Evolutionary conservation across 2,329 filamentous ascomycete genomes (phyloP).

Genomic region (Exophiala oligosperma): DNA sequence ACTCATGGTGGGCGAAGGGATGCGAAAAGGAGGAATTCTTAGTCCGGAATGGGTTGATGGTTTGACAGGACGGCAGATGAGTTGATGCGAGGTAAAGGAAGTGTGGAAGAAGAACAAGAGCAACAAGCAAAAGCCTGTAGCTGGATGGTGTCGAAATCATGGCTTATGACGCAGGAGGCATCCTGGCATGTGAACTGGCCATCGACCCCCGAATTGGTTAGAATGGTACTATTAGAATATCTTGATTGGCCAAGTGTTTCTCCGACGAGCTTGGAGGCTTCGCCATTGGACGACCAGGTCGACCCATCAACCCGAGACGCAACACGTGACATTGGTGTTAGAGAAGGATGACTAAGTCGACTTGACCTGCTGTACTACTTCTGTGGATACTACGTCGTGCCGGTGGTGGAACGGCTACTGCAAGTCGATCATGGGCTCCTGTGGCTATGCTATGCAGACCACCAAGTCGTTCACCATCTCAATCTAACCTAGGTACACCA

Average conservation of each 20-base stretch:
- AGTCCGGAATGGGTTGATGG: not conserved
- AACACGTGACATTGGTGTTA: too few relatives aligned
- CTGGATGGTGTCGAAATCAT: not conserved
- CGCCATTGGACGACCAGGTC: too few relatives aligned
- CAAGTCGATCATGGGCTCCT: too few relatives aligned
- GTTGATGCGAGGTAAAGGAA: not conserved
- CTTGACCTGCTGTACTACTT: too few relatives aligned
- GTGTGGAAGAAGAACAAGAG: not conserved
- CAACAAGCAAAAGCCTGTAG: not conserved
- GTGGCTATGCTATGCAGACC: too few relatives aligned
- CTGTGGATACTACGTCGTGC: too few relatives aligned
- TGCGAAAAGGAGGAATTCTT: not conserved
- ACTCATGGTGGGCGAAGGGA: constrained; percentile 39
- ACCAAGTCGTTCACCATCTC: not conserved
- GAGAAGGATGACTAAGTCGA: too few relatives aligned
- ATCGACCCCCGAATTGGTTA: too few relatives aligned
- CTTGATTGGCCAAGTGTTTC: too few relatives aligned
- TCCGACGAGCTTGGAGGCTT: not conserved
- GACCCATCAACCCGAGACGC: too few relatives aligned
- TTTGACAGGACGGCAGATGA: not conserved
- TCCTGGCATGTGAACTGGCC: not conserved
- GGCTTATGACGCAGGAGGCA: not conserved
- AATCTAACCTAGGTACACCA: not conserved
- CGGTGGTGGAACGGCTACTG: too few relatives aligned
- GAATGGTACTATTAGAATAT: not conserved